Evolutionary conservation across 306 rosid genomes (phyloP).

Genomic region (Argentina anserina): DNA sequence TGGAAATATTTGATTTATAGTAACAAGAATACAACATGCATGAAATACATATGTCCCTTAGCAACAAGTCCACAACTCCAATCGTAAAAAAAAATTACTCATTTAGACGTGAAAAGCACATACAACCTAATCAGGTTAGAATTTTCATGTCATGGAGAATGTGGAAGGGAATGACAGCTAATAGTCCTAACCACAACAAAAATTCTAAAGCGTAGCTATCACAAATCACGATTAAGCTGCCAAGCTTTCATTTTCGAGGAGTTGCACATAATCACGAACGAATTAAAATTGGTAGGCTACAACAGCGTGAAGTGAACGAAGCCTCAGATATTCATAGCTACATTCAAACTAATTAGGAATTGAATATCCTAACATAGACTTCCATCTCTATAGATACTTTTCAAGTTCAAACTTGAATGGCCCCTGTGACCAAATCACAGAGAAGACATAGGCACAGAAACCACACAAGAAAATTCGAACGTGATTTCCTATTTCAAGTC

Average conservation of each 20-base stretch:
- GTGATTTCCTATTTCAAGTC: background rate
- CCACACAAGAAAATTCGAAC: background rate
- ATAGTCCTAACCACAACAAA: background rate
- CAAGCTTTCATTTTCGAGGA: conserved; percentile 10
- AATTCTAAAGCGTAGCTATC: background rate
- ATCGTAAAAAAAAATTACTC: background rate
- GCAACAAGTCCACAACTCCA: background rate
- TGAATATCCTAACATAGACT: background rate
- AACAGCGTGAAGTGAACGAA: conserved; percentile 4
- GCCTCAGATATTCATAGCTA: background rate
- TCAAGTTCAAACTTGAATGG: background rate
- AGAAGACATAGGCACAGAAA: background rate
- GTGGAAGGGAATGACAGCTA: background rate
- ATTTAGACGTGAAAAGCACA: conserved; percentile 6
- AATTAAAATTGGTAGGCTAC: background rate
- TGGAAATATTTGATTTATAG: background rate
- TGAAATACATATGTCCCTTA: background rate
- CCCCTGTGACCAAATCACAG: background rate
- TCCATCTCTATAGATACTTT: background rate
- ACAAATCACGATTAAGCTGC: background rate
- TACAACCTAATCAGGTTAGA: background rate
- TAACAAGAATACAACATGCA: background rate
- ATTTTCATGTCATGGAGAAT: background rate
- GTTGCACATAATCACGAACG: background rate
- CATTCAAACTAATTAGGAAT: background rate